Conservation (phyloP, 169 alveolate species). For the Eimeria praecox region DNA sequence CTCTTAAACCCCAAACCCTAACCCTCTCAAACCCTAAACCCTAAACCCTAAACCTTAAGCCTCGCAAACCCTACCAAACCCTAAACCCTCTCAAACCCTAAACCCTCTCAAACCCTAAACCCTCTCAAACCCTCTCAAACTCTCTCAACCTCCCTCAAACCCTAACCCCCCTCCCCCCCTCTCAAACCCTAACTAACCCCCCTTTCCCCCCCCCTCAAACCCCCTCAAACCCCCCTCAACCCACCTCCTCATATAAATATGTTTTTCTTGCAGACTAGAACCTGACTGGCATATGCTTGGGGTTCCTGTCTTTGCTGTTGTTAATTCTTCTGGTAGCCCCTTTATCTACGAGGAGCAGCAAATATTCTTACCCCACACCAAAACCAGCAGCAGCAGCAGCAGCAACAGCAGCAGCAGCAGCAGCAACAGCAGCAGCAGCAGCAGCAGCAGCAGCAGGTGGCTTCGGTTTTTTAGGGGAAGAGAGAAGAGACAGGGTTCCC, state of each 20-base stretch:
- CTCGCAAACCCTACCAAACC: too few species aligned
- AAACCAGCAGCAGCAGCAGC: constrained; percentile 38
- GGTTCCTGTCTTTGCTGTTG: constrained; percentile 44
- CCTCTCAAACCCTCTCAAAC: neutral
- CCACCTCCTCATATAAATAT: too few species aligned
- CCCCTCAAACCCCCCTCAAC: too few species aligned
- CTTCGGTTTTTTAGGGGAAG: neutral
- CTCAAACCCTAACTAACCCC: neutral
- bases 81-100: too few species aligned
- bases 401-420: constrained; percentile 13
- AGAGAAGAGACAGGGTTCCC: neutral
- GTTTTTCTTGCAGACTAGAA: neutral
- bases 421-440: constrained; percentile 55
- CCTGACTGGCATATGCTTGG: constrained; percentile 39
- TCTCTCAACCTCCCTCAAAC: too few species aligned
- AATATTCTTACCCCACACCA: constrained; percentile 9
- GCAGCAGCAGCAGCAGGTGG: constrained; percentile 2
- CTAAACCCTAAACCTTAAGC: constrained; percentile 24
- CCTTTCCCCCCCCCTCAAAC: neutral
- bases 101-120: too few species aligned
- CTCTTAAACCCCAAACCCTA: neutral
- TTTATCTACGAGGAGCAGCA: neutral
- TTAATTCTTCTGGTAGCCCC: constrained; percentile 21
- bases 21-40: neutral
- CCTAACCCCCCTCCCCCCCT: too few species aligned